A percentile compares a stretch with the other conserved stretches of the same genome.
These are phyloP conservation scores for Schwanniomyces pseudopolymorphus DNA, from an alignment of 805 yeast species.

Conservation along the genomic window DNA sequence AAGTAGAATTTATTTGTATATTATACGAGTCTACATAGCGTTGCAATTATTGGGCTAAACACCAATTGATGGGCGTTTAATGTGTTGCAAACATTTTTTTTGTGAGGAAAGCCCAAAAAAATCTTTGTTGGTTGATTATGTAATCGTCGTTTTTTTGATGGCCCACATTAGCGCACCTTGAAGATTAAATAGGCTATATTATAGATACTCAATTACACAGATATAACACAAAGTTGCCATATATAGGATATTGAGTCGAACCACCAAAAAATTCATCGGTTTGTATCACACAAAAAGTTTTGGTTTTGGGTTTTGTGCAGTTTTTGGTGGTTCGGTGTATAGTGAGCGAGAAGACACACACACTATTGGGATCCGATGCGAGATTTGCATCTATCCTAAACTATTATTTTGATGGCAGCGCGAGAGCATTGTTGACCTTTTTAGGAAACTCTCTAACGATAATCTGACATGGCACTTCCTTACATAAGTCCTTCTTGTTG, in stretches of 20 bases:
- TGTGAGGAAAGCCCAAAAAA: conserved; percentile 7
- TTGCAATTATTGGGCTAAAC: conserved; percentile 5
- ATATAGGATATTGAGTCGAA: background rate
- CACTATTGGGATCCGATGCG: too few relatives aligned
- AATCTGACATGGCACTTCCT: conserved; percentile 76
- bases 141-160: conserved; percentile 1
- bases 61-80: conserved; percentile 7
- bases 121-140: conserved; percentile 8
- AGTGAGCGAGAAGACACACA: too few relatives aligned
- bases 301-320: background rate
- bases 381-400: background rate
- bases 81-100: conserved; percentile 5
- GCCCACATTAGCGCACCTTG: background rate
- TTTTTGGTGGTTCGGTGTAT: background rate
- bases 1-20: background rate
- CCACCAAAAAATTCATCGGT: background rate
- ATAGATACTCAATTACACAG: background rate
- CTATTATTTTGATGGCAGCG: background rate
- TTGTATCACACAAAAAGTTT: too few relatives aligned
- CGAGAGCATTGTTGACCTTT: conserved; percentile 2
- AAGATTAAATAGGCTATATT: background rate
- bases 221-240: background rate
- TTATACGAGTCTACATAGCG: background rate
- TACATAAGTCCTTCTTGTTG: conserved; percentile 65
- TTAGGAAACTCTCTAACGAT: conserved; percentile 77